Percentiles rank a stretch among this genome's conserved stretches.
phyloP scores from a whole-genome alignment of 208 protist genomes.

The Willaertia magna region DNA sequence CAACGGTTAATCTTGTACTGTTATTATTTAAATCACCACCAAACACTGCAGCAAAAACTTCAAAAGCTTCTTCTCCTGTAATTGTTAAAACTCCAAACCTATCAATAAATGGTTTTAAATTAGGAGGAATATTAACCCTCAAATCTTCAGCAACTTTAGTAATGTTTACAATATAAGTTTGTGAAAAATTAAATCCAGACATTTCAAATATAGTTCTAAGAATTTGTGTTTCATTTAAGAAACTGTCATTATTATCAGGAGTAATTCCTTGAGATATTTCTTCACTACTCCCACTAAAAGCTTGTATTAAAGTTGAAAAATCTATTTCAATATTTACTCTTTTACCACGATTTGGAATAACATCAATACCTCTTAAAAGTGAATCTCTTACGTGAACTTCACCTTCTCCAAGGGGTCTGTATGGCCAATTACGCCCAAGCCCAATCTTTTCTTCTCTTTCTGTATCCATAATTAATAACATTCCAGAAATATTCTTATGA shows the following conservation, averaged over 20 bases:
- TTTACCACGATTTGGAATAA: constrained; percentile 37
- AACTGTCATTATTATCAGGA: background rate
- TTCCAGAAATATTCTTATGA: background rate
- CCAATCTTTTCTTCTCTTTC: constrained; percentile 32
- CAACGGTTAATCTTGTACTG: background rate
- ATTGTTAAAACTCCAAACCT: constrained; percentile 6
- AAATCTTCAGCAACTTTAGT: background rate
- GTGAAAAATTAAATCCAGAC: background rate
- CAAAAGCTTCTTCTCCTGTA: constrained; percentile 1
- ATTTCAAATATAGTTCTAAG: background rate
- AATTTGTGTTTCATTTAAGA: background rate
- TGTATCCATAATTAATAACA: background rate
- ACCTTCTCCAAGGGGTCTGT: constrained; percentile 51
- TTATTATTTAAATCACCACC: background rate
- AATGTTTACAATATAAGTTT: background rate
- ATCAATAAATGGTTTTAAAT: constrained; percentile 3
- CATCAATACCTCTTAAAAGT: constrained; percentile 46
- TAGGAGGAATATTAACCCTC: constrained; percentile 6
- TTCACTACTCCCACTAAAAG: background rate
- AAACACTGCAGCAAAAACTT: background rate
- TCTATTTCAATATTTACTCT: constrained; percentile 17
- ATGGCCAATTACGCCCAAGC: constrained; percentile 63
- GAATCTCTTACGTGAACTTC: constrained; percentile 59
- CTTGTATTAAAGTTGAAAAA: constrained; percentile 34
- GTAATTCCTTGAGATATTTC: background rate